phyloP scores from a whole-genome alignment of 345 rosid genomes.

The Melaleuca alternifolia region DNA sequence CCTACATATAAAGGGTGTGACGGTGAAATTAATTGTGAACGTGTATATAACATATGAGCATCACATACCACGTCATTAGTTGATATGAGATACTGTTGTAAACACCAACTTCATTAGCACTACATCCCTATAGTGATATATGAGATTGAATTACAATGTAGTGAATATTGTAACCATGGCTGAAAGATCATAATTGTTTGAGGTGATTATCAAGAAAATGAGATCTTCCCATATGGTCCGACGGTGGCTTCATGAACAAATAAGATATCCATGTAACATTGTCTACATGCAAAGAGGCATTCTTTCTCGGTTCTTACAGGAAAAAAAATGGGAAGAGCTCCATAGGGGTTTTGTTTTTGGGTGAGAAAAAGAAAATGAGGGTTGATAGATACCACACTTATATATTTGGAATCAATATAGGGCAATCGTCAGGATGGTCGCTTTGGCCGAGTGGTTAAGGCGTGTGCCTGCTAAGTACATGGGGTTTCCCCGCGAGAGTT shows the following conservation, averaged over 20 bases:
- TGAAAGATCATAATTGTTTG: background rate
- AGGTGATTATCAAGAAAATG: background rate
- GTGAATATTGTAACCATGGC: background rate
- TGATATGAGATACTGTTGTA: background rate
- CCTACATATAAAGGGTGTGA: background rate
- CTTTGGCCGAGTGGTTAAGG: conserved; percentile 94
- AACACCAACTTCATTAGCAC: background rate
- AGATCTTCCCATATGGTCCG: background rate
- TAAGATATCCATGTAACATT: background rate
- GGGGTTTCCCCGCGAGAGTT: conserved; percentile 80
- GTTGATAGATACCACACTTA: background rate
- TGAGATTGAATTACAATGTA: background rate
- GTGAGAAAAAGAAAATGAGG: background rate
- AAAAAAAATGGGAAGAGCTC: background rate
- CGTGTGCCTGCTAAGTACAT: conserved; percentile 82
- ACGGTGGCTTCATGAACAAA: background rate
- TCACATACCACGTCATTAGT: background rate
- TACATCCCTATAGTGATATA: background rate
- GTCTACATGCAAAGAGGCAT: background rate
- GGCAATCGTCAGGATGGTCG: conserved; percentile 6
- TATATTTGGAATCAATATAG: too few species aligned
- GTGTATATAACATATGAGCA: background rate
- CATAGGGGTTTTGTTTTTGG: background rate
- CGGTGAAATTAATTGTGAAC: background rate
- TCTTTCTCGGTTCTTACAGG: background rate